Evolutionary conservation across 768 basidiomycete species (phyloP), one percentile per base, ranked within the genome.

Genomic region (Leccinum longicurvipes): DNA sequence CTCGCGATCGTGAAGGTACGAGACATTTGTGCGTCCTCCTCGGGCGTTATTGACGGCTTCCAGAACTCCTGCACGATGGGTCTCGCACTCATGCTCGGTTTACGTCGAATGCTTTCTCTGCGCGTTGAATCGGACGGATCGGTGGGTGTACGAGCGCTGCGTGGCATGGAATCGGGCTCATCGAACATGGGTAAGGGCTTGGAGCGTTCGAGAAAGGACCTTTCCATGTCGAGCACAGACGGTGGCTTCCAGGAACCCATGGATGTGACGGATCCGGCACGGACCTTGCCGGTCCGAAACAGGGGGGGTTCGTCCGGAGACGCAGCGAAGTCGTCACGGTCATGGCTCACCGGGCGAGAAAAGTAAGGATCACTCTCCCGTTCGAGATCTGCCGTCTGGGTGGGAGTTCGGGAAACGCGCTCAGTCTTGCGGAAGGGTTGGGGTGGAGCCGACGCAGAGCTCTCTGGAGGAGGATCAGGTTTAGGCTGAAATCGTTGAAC

Each of bases 21-120:
- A 2, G 76, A 74, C 41, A 72, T 64, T 12, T 74, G 63, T 0
- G 68, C 67, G 34, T 79, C 80, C 50, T 82, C 77, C 55, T 78
- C 75, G 1, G 76, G 73, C 1, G 78, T 73, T 19, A 77, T 73
- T 0, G 75, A 64, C 3, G 82, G 80, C 34, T 74, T 78, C 82
- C 82, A 82, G 28, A 82, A 66, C 55, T 81, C 78, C 14, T 76
- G 79, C 1, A 69, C 65, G 42, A 68, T 60, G 64, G 55, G 76
- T 63, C 55, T 72, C 62, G 49, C 67, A 66, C 12, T 73, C 63
- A 62, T 68, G 55, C 73, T 70, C 12, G 73, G 71, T 46, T 77
- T 67, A 31, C 70, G 67, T 17, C 63, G 66, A 27, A 73, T 65
- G 50, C 68, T 63, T 41, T 62, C 66, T 27, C 47, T 60, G 57